phyloP scores from a whole-genome alignment of 345 rosid species.

The Cardamine resedifolia region DNA sequence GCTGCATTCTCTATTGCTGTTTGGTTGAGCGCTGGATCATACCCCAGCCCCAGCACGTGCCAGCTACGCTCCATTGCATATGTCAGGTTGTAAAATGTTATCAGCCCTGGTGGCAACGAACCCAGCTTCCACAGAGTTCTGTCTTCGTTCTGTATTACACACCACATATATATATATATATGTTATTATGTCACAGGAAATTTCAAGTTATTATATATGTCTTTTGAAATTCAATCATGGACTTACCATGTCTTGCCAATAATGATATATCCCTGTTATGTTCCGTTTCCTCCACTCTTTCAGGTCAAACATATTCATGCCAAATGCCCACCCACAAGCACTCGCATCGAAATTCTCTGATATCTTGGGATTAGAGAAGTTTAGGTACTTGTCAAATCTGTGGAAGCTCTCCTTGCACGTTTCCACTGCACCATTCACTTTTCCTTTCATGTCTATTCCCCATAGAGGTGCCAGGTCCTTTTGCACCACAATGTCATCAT shows the following conservation, averaged over 20 bases:
- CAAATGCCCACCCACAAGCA: slow-evolving; percentile 99
- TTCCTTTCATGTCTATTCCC: slow-evolving; percentile 67
- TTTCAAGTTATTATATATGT: not conserved
- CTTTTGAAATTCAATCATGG: not conserved
- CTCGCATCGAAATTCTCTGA: slow-evolving; percentile 66
- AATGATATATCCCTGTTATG: slow-evolving; percentile 88
- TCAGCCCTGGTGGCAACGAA: slow-evolving; percentile 90
- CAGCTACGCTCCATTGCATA: slow-evolving; percentile 76
- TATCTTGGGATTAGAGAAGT: slow-evolving; percentile 87
- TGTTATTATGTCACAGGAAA: not conserved
- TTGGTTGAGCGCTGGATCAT: slow-evolving; percentile 93
- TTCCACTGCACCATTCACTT: slow-evolving; percentile 90
- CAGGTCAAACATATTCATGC: slow-evolving; percentile 98
- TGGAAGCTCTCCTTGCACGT: slow-evolving; percentile 91
- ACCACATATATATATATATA: not conserved
- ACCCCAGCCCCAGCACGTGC: slow-evolving; percentile 97
- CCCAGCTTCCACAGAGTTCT: slow-evolving; percentile 99
- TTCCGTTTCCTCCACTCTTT: slow-evolving; percentile 85
- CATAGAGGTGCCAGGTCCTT: slow-evolving; percentile 84
- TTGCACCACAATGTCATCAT: slow-evolving; percentile 88
- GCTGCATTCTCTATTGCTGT: slow-evolving; percentile 87
- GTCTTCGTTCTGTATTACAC: slow-evolving; percentile 77
- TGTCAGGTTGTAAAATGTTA: slow-evolving; percentile 91
- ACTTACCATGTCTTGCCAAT: slow-evolving; percentile 93
- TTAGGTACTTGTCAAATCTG: slow-evolving; percentile 97